These are phyloP conservation scores for Sextonia rubra DNA, from an alignment of 164 flowering plant species.

Conservation along the genomic window DNA sequence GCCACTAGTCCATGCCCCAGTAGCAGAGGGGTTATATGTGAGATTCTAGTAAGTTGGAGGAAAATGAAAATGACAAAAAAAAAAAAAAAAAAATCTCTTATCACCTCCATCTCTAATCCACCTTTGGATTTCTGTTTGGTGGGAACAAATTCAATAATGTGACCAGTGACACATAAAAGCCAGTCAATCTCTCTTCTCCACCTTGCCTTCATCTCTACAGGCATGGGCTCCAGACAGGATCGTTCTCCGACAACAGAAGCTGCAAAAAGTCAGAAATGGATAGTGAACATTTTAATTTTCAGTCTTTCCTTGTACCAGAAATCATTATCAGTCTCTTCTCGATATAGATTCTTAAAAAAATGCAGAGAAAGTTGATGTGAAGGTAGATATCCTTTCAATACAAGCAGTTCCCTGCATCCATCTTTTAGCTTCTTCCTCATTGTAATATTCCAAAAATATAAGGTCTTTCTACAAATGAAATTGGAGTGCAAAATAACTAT, in stretches of 20 bases:
- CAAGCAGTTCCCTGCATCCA: too few relatives aligned
- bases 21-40: not conserved
- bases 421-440: too few relatives aligned
- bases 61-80: not conserved
- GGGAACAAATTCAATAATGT: slow-evolving; percentile 87
- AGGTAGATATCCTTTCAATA: not conserved
- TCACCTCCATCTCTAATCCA: slow-evolving; percentile 73
- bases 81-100: not conserved
- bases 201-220: slow-evolving; percentile 55
- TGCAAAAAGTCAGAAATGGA: slow-evolving; percentile 20
- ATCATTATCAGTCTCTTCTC: not conserved
- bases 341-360: not conserved
- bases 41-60: not conserved
- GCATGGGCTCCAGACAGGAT: slow-evolving; percentile 72
- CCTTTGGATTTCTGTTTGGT: slow-evolving; percentile 64
- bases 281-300: not conserved
- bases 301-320: not conserved
- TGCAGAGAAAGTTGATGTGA: not conserved
- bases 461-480: too few relatives aligned
- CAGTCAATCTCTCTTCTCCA: slow-evolving; percentile 91
- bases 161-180: slow-evolving; percentile 88
- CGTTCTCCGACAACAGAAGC: slow-evolving; percentile 89
- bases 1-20: too few relatives aligned
- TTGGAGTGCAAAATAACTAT: too few relatives aligned
- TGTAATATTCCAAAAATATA: too few relatives aligned